These are phyloP conservation scores for Eimeria maxima DNA, from an alignment of 169 alveolate genomes.

Conservation along the genomic window DNA sequence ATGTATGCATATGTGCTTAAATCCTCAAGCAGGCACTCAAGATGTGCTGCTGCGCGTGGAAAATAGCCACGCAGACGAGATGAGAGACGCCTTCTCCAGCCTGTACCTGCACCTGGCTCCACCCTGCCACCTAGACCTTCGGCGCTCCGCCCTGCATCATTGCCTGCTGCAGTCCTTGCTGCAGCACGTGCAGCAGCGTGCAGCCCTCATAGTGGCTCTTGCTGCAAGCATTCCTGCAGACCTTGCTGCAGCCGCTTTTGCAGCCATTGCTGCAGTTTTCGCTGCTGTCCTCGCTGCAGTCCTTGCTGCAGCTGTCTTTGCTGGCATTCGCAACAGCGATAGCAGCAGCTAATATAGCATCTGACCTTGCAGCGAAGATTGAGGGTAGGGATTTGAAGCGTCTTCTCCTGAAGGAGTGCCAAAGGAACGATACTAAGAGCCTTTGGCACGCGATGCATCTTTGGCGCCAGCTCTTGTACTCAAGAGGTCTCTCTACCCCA, in stretches of 20 bases:
- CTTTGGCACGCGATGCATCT: conserved; percentile 27
- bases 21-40: neutral
- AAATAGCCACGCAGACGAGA: neutral
- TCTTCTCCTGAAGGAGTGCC: neutral
- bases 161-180: conserved; percentile 31
- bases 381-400: neutral
- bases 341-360: neutral
- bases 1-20: neutral
- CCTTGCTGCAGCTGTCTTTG: conserved; percentile 21
- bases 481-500: neutral
- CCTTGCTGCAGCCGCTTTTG: neutral
- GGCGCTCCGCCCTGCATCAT: neutral
- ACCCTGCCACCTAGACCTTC: neutral
- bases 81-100: neutral
- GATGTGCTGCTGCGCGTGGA: conserved; percentile 8
- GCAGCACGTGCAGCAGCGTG: conserved; percentile 8
- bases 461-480: conserved; percentile 7
- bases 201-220: neutral
- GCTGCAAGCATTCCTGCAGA: neutral
- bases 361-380: neutral
- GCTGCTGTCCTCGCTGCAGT: neutral
- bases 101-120: neutral
- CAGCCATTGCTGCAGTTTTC: neutral
- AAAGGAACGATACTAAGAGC: neutral
- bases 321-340: neutral